Conservation (phyloP, 2,329 filamentous ascomycete species). For the Penicillium sclerotigenum region DNA sequence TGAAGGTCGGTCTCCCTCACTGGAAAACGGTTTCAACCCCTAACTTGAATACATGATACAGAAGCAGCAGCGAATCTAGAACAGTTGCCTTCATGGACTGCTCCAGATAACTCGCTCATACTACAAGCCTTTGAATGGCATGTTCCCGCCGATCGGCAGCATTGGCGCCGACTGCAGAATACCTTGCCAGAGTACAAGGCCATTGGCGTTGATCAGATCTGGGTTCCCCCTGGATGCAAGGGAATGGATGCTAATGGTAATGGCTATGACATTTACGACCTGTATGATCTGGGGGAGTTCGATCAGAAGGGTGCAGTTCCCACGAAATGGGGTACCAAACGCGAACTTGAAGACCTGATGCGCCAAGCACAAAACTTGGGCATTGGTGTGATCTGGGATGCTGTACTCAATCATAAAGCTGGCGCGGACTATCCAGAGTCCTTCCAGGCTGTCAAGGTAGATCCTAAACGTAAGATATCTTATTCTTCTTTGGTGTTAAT, state of each 20-base stretch:
- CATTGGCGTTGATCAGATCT: conserved; percentile 61
- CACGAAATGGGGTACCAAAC: conserved; percentile 68
- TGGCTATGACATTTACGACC: conserved; percentile 67
- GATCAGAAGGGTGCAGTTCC: conserved; percentile 61
- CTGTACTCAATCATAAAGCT: conserved; percentile 70
- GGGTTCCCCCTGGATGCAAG: conserved; percentile 71
- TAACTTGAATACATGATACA: background rate
- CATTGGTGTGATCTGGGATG: conserved; percentile 64
- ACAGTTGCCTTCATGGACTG: conserved; percentile 31
- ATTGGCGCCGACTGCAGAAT: conserved; percentile 59
- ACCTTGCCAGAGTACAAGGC: conserved; percentile 55
- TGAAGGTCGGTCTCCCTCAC: background rate
- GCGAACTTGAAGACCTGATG: conserved; percentile 56
- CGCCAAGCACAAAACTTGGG: conserved; percentile 51
- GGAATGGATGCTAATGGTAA: conserved; percentile 60
- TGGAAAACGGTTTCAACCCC: background rate
- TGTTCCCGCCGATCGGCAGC: conserved; percentile 57
- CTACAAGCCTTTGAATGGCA: conserved; percentile 75
- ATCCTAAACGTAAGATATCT: conserved; percentile 44
- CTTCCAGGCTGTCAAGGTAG: conserved; percentile 62
- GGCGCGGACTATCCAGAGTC: conserved; percentile 64
- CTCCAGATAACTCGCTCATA: conserved; percentile 49
- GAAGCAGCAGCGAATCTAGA: conserved; percentile 25
- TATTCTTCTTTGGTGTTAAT: background rate
- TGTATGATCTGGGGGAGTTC: conserved; percentile 70